Evolutionary conservation across 768 basidiomycete species (phyloP).

Genomic region (Termitomyces eurrhizus): DNA sequence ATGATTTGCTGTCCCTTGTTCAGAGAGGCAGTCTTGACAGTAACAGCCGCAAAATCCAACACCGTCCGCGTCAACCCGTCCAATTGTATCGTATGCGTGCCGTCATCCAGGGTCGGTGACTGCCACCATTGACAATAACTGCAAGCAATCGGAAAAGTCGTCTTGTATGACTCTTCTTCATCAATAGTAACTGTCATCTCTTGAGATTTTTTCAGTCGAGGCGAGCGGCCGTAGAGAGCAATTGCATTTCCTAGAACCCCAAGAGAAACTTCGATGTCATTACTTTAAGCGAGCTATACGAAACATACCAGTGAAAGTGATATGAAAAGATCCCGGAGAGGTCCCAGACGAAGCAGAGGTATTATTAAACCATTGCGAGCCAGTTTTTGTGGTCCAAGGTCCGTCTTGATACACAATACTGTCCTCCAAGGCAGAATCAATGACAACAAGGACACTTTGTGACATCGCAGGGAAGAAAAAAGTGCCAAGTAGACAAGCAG

Average conservation of each 20-base stretch:
- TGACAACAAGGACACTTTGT: background rate
- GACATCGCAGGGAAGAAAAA: background rate
- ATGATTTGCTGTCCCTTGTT: background rate
- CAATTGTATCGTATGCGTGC: background rate
- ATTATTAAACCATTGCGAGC: background rate
- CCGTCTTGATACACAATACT: background rate
- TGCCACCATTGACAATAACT: conserved; percentile 8
- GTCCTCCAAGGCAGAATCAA: background rate
- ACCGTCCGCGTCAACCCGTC: background rate
- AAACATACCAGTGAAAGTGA: conserved; percentile 2
- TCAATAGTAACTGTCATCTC: conserved; percentile 4
- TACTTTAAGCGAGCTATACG: background rate
- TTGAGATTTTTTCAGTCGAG: background rate
- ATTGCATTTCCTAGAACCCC: background rate
- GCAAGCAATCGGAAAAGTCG: background rate
- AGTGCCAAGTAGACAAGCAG: background rate
- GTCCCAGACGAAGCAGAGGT: background rate
- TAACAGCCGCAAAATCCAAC: conserved; percentile 3
- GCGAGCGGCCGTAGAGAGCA: background rate
- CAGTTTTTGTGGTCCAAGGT: background rate
- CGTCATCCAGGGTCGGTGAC: background rate
- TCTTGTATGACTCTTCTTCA: background rate
- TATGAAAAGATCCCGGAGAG: background rate
- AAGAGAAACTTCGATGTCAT: background rate
- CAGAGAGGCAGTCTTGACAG: background rate